Conservation (phyloP, 1,284 basidiomycete genomes). For the Vanrija sp. region DNA sequence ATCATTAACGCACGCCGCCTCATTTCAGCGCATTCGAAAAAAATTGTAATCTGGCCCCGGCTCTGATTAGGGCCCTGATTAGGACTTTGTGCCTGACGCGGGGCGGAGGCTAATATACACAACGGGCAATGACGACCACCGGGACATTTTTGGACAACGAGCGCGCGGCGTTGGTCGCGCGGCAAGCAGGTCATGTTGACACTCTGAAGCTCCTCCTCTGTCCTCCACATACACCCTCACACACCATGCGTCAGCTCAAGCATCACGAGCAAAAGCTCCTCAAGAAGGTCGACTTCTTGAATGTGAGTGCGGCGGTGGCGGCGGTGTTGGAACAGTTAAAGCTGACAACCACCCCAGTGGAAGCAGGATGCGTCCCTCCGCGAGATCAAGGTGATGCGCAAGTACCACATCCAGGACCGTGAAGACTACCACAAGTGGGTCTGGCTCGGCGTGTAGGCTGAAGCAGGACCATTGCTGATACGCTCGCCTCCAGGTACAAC, state of each 20-base stretch:
- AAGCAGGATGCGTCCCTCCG: slow-evolving; percentile 89
- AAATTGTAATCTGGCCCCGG: too few relatives aligned
- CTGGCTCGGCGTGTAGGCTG: background rate
- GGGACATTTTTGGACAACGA: too few relatives aligned
- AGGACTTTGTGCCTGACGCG: too few relatives aligned
- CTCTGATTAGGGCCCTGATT: too few relatives aligned
- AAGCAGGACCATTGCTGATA: slow-evolving; percentile 1
- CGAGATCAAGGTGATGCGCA: slow-evolving; percentile 90
- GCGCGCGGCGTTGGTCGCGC: too few relatives aligned
- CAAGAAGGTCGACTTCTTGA: slow-evolving; percentile 91
- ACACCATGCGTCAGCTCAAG: slow-evolving; percentile 76
- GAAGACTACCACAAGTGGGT: slow-evolving; percentile 92
- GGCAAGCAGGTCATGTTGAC: background rate
- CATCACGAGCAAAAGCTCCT: slow-evolving; percentile 90
- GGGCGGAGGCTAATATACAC: too few relatives aligned
- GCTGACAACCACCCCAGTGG: slow-evolving; percentile 62
- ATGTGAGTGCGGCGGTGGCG: slow-evolving; percentile 55
- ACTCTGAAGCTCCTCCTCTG: background rate
- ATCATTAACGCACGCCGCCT: too few relatives aligned
- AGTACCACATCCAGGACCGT: slow-evolving; percentile 90
- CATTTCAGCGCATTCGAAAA: too few relatives aligned
- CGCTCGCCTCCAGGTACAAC: slow-evolving; percentile 69
- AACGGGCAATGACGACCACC: too few relatives aligned
- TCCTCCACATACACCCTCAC: background rate
- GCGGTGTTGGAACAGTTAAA: background rate